Evolutionary conservation across 768 basidiomycete genomes (phyloP).

Genomic region (Suillus lakei): DNA sequence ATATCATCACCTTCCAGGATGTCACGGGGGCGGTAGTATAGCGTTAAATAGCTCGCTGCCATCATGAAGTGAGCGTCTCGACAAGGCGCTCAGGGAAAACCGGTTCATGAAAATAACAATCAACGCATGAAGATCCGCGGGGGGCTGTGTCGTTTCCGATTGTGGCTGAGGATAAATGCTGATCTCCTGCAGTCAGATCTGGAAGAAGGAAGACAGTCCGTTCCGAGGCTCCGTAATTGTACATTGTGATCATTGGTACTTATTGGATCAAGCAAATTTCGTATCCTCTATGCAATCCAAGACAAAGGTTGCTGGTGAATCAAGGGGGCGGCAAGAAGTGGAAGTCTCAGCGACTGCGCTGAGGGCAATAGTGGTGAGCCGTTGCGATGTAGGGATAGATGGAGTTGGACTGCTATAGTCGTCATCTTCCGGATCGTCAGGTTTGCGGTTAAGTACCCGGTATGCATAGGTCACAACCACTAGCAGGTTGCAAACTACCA

Average conservation of each 20-base stretch:
- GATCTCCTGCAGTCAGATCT: not conserved
- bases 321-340: not conserved
- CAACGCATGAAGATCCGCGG: not conserved
- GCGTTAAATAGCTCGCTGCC: not conserved
- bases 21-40: not conserved
- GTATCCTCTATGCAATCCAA: not conserved
- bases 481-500: slow-evolving; percentile 20
- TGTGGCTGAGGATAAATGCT: not conserved
- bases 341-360: too few species aligned
- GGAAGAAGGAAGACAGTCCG: not conserved
- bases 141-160: not conserved
- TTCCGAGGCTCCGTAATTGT: not conserved
- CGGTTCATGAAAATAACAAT: not conserved
- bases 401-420: slow-evolving; percentile 9
- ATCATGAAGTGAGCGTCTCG: too few species aligned
- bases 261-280: not conserved
- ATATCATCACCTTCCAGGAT: not conserved
- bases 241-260: not conserved
- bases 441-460: slow-evolving; percentile 8
- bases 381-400: not conserved
- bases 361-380: slow-evolving; percentile 28
- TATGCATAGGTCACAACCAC: slow-evolving; percentile 16
- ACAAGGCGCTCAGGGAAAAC: not conserved
- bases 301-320: not conserved
- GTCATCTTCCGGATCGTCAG: slow-evolving; percentile 13